These are phyloP conservation scores for Epicoccum nigrum DNA, from an alignment of 2,329 filamentous ascomycete species.

Conservation along the genomic window DNA sequence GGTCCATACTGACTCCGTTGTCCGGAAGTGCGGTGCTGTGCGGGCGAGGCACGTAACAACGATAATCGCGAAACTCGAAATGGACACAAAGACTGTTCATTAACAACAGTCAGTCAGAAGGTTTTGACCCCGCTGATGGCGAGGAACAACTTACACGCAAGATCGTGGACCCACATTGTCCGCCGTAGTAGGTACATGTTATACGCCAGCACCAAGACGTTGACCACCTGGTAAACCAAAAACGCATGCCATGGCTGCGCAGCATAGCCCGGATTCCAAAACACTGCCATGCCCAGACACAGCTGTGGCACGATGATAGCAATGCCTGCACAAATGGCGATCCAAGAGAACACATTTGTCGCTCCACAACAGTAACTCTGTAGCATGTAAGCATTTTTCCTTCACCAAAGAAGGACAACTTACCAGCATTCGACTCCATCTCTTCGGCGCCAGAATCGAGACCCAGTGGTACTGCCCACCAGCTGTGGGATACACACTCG, in stretches of 20 bases:
- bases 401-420: background rate
- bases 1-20: conserved; percentile 49
- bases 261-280: conserved; percentile 16
- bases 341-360: conserved; percentile 26
- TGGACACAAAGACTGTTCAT: conserved; percentile 18
- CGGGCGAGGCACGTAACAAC: conserved; percentile 54
- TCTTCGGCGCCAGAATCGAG: conserved; percentile 52
- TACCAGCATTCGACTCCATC: conserved; percentile 19
- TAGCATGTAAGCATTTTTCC: background rate
- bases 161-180: conserved; percentile 26
- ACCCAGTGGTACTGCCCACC: conserved; percentile 33
- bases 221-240: conserved; percentile 22
- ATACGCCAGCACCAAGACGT: conserved; percentile 19
- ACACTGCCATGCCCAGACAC: conserved; percentile 16
- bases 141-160: conserved; percentile 18
- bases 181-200: conserved; percentile 23
- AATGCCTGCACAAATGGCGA: conserved; percentile 21
- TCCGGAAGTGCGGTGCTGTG: conserved; percentile 39
- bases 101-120: background rate
- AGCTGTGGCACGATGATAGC: conserved; percentile 24
- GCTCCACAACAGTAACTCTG: conserved; percentile 27
- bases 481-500: conserved; percentile 41
- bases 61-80: conserved; percentile 52
- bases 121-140: background rate
- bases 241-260: conserved; percentile 24